These are phyloP conservation scores for Rauvolfia tetraphylla DNA, from an alignment of 257 asterid genomes.

Conservation along the genomic window DNA sequence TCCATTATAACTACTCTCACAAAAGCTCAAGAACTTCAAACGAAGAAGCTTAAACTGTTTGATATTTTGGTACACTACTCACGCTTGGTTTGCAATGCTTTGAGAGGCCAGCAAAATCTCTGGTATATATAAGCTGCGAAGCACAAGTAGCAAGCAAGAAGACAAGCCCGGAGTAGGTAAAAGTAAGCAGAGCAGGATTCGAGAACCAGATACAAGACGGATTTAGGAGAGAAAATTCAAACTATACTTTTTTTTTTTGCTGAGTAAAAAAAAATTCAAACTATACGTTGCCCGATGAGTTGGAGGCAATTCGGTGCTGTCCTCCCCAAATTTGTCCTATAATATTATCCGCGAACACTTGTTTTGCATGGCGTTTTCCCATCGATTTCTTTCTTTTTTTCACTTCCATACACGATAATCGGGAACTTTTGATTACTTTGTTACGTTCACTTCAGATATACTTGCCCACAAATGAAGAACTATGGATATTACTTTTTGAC, in stretches of 20 bases:
- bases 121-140: constrained; percentile 35
- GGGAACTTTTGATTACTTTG: neutral
- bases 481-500: constrained; percentile 3
- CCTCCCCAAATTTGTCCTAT: neutral
- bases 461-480: neutral
- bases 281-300: constrained; percentile 20
- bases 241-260: too few relatives aligned
- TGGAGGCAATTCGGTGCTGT: constrained; percentile 16
- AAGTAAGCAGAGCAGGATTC: constrained; percentile 40
- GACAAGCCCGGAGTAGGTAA: constrained; percentile 10
- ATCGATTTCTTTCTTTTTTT: neutral
- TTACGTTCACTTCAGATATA: neutral
- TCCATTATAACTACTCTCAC: neutral
- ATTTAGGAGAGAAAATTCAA: too few relatives aligned
- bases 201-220: neutral
- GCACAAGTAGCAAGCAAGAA: neutral
- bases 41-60: neutral
- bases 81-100: neutral
- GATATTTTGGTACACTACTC: neutral
- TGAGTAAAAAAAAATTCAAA: constrained; percentile 1
- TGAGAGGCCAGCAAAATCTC: neutral
- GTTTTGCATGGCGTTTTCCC: neutral
- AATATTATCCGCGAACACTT: neutral
- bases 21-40: neutral
- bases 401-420: constrained; percentile 11